Evolutionary conservation across 2,329 filamentous ascomycete genomes (phyloP), one percentile per base, ranked within the genome.

Genomic region (Trichoderma gracile): DNA sequence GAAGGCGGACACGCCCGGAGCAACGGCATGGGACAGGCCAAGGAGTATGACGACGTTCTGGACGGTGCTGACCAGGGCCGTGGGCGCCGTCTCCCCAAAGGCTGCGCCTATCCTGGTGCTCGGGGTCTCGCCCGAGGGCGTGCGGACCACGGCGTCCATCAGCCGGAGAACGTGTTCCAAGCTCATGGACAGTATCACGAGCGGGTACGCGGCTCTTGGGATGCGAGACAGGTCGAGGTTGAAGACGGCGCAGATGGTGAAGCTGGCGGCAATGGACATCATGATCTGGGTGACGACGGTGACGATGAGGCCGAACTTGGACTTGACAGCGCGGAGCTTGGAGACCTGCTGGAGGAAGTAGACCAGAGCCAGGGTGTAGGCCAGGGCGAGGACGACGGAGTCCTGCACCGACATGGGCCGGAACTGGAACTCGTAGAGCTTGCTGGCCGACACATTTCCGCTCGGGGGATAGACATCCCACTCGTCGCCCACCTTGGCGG

Each of bases 401-500:
- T 93, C 91, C 65, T 83, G 80, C 17, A 82, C 74, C 15, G 89
- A 91, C 70, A 93, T 86, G 8, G 90, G 90, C 33, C 86, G 86
- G 72, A 92, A 92, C 66, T 89, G 89, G 72, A 93, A 93, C 74
- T 93, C 89, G 72, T 92, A 93, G 1, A 92, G 80, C 63, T 87
- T 85, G 68, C 83, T 89, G 27, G 78, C 76, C 25, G 77, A 77
- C 40, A 83, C 80, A 21, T 76, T 77, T 9, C 85, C 87, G 68
- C 87, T 81, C 1, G 79, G 71, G 2, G 89, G 87, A 69, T 90
- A 90, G 2, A 91, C 79, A 19, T 84, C 82, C 86, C 89, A 92
- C 65, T 83, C 81, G 40, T 82, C 75, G 1, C 78, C 75, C 63
- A 81, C 76, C 17, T 78, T 79, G 3, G 77, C 67, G 3, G 85